These are phyloP conservation scores for Fusarium kyushuense DNA, from an alignment of 2,329 filamentous ascomycete species.

Conservation along the genomic window DNA sequence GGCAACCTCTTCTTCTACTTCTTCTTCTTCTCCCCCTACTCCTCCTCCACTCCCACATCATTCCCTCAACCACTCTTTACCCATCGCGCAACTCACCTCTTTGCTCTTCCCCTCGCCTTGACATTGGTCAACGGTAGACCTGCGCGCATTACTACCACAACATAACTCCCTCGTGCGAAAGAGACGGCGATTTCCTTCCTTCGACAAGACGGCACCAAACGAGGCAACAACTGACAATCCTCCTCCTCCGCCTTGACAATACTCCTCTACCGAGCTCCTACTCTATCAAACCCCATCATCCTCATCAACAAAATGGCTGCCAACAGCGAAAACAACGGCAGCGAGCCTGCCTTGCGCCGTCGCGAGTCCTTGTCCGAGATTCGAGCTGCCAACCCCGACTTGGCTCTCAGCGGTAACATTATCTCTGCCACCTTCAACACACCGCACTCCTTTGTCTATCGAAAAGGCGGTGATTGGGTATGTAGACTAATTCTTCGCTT, in stretches of 20 bases:
- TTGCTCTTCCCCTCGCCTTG: constrained; percentile 1
- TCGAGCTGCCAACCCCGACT: constrained; percentile 66
- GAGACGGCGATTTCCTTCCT: constrained; percentile 32
- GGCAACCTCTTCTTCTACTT: constrained; percentile 22
- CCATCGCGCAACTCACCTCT: constrained; percentile 9
- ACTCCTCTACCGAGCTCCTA: constrained; percentile 3
- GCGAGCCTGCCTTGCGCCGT: constrained; percentile 54
- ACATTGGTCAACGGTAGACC: constrained; percentile 43
- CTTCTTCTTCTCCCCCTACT: neutral
- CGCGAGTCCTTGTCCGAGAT: constrained; percentile 68
- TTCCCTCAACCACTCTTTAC: constrained; percentile 6
- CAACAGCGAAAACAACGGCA: constrained; percentile 18
- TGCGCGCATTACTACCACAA: constrained; percentile 15
- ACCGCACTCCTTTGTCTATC: constrained; percentile 70
- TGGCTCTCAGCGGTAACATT: constrained; percentile 72
- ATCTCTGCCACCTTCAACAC: constrained; percentile 75
- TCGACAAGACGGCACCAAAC: constrained; percentile 32
- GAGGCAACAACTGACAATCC: constrained; percentile 27
- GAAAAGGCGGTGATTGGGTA: constrained; percentile 71
- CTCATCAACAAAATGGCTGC: constrained; percentile 26
- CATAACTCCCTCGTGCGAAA: constrained; percentile 16
- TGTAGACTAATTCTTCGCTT: constrained; percentile 47
- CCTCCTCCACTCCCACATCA: constrained; percentile 4
- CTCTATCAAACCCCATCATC: constrained; percentile 11
- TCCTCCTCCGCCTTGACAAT: neutral